Percentiles rank a stretch among this genome's conserved stretches.
Conservation (phyloP, 129 eudicot species). For the Helichrysum umbraculigerum region DNA sequence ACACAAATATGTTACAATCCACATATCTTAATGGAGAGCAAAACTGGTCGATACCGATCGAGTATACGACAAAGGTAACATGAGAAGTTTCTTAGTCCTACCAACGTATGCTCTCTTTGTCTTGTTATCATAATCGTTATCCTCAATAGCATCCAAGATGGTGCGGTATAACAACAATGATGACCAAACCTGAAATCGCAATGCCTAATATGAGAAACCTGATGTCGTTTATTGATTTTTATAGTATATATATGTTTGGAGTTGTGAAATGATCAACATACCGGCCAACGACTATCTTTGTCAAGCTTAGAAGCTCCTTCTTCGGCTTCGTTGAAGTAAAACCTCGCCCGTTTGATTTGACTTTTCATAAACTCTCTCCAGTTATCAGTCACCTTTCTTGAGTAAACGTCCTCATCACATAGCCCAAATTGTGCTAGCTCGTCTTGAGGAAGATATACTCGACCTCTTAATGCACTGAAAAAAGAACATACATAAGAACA, state of each 20-base stretch:
- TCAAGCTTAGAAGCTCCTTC: slow-evolving; percentile 84
- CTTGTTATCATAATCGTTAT: slow-evolving; percentile 75
- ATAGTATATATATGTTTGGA: background rate
- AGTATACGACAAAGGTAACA: slow-evolving; percentile 75
- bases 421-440: slow-evolving; percentile 72
- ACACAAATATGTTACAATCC: slow-evolving; percentile 25
- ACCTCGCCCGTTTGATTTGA: slow-evolving; percentile 79
- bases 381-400: slow-evolving; percentile 57
- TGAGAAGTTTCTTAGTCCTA: slow-evolving; percentile 65
- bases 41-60: slow-evolving; percentile 52
- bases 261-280: slow-evolving; percentile 13
- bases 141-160: slow-evolving; percentile 84
- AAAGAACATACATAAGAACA: background rate
- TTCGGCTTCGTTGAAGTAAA: slow-evolving; percentile 71
- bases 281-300: slow-evolving; percentile 98
- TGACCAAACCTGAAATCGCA: slow-evolving; percentile 74
- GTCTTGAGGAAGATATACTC: slow-evolving; percentile 93
- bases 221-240: background rate
- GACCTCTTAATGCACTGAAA: slow-evolving; percentile 75
- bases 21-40: slow-evolving; percentile 24
- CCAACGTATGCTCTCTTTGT: slow-evolving; percentile 87
- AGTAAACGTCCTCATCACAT: slow-evolving; percentile 71
- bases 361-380: slow-evolving; percentile 88
- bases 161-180: slow-evolving; percentile 67
- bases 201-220: background rate